These are phyloP conservation scores for Penicillium verrucosum DNA, from an alignment of 2,329 filamentous ascomycete genomes.

Conservation along the genomic window DNA sequence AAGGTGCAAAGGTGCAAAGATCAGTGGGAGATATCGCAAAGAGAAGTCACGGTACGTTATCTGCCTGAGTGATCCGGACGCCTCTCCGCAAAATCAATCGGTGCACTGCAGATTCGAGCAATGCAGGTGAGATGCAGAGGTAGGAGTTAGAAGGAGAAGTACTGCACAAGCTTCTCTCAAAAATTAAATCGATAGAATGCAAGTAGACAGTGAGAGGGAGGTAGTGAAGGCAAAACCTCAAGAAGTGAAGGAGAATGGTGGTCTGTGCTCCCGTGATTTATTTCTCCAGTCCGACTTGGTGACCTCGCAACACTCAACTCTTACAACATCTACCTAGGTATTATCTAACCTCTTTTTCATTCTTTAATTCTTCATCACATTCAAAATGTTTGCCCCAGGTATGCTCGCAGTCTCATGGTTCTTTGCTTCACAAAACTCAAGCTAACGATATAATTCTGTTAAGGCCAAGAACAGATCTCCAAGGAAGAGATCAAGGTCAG, in stretches of 20 bases:
- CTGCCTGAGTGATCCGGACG: constrained; percentile 1
- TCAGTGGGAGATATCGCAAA: constrained; percentile 1
- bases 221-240: constrained; percentile 12
- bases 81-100: constrained; percentile 6
- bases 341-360: background rate
- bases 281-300: constrained; percentile 13
- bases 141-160: background rate
- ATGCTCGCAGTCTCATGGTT: background rate
- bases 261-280: constrained; percentile 29
- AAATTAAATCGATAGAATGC: background rate
- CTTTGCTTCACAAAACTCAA: background rate
- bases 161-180: background rate
- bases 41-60: constrained; percentile 15
- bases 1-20: background rate
- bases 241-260: constrained; percentile 19
- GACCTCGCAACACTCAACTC: constrained; percentile 7
- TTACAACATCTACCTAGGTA: background rate
- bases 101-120: background rate
- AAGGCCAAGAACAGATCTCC: constrained; percentile 46
- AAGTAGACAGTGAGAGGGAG: constrained; percentile 4
- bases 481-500: constrained; percentile 46
- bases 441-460: constrained; percentile 1
- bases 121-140: background rate
- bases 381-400: constrained; percentile 38
- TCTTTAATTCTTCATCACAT: background rate